Evolutionary conservation across 306 rosid species (phyloP).

Genomic region (Morella rubra): DNA sequence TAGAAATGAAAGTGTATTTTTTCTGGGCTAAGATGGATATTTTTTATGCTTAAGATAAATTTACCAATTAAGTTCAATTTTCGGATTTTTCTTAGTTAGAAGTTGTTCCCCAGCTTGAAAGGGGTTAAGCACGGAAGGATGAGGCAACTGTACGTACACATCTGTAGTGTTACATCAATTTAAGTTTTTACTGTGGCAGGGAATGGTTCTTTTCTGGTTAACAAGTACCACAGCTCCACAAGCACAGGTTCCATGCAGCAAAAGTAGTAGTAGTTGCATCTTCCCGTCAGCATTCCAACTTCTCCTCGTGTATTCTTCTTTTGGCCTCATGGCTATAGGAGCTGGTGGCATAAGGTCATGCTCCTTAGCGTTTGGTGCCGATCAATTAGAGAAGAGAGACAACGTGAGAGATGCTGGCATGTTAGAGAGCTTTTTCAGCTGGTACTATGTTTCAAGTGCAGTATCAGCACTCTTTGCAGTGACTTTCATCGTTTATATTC

Average conservation of each 20-base stretch:
- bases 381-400: slow-evolving; percentile 18
- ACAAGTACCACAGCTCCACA: slow-evolving; percentile 22
- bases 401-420: background rate
- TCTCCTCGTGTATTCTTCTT: slow-evolving; percentile 15
- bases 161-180: no score
- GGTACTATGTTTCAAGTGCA: slow-evolving; percentile 1
- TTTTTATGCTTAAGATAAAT: no score
- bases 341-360: slow-evolving; percentile 28
- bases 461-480: slow-evolving; percentile 1
- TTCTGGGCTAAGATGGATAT: no score
- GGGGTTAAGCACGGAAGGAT: background rate
- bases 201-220: slow-evolving; percentile 32
- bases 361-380: slow-evolving; percentile 30
- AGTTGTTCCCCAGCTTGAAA: background rate
- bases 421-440: slow-evolving; percentile 10
- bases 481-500: slow-evolving; percentile 26
- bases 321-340: slow-evolving; percentile 29
- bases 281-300: slow-evolving; percentile 13
- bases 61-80: no score
- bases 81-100: no score
- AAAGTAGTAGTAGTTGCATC: background rate
- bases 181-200: slow-evolving; percentile 12
- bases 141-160: background rate
- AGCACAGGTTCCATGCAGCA: slow-evolving; percentile 20
- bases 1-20: no score